phyloP scores from a whole-genome alignment of 2,329 filamentous ascomycete species.

The Cercospora sp. region DNA sequence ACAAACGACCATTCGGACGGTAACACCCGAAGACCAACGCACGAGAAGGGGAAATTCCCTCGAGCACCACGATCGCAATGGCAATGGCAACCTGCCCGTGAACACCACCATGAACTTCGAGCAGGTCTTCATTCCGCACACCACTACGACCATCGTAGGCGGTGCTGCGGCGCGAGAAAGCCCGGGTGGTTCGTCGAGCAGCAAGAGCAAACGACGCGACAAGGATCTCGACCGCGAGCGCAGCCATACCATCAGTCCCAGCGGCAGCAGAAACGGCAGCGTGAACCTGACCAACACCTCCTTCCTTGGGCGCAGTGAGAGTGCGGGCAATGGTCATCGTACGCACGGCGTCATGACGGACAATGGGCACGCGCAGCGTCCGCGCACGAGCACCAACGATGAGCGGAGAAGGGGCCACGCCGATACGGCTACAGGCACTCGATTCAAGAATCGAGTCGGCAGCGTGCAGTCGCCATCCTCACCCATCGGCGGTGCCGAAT shows the following conservation, averaged over 20 bases:
- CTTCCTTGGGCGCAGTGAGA: constrained; percentile 28
- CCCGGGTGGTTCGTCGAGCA: constrained; percentile 17
- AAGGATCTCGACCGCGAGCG: constrained; percentile 15
- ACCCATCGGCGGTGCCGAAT: constrained; percentile 46
- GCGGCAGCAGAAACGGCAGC: constrained; percentile 31
- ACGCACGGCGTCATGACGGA: constrained; percentile 26
- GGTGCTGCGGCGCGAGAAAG: constrained; percentile 26
- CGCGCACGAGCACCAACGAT: constrained; percentile 54
- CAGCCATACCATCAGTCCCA: constrained; percentile 26
- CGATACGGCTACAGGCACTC: constrained; percentile 43
- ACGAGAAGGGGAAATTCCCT: constrained; percentile 15
- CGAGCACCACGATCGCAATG: constrained; percentile 6
- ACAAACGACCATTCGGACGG: constrained; percentile 57
- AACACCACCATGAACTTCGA: constrained; percentile 36
- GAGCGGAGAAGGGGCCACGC: constrained; percentile 46
- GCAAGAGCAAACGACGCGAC: constrained; percentile 25
- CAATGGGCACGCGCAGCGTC: constrained; percentile 35
- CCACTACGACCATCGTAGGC: constrained; percentile 33
- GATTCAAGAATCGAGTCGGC: constrained; percentile 65
- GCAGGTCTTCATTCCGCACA: constrained; percentile 34
- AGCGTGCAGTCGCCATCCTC: constrained; percentile 65
- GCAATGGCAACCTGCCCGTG: constrained; percentile 25
- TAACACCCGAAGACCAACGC: constrained; percentile 60
- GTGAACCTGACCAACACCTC: constrained; percentile 24
- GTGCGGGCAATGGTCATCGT: constrained; percentile 32